A percentile compares a stretch with the other conserved stretches of the same genome.
Evolutionary conservation across 2,329 filamentous ascomycete genomes (phyloP).

Genomic region (Exophiala sp.): DNA sequence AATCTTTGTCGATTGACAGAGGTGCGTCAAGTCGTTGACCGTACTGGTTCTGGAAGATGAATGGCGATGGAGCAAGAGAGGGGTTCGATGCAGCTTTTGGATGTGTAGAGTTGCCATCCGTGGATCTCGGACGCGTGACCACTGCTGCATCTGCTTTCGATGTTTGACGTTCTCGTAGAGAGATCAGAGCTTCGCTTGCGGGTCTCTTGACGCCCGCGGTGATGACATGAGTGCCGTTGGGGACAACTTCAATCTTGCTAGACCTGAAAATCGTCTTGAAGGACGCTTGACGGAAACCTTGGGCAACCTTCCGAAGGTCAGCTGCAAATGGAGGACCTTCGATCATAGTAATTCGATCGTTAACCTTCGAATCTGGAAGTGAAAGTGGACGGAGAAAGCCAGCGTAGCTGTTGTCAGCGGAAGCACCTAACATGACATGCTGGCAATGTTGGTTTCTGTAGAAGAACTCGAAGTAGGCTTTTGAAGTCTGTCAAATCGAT

Average conservation of each 20-base stretch:
- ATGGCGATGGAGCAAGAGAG: conserved; percentile 32
- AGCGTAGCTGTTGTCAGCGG: conserved; percentile 44
- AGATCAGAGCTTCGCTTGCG: conserved; percentile 11
- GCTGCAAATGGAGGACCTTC: conserved; percentile 39
- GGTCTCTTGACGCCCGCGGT: conserved; percentile 21
- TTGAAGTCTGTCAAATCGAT: conserved; percentile 17
- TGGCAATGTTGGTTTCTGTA: conserved; percentile 40
- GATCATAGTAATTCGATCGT: conserved; percentile 36
- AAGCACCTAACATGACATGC: conserved; percentile 42
- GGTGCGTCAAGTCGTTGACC: conserved; percentile 56
- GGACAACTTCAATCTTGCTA: conserved; percentile 44
- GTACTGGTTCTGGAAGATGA: conserved; percentile 37
- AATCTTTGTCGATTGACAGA: conserved; percentile 46
- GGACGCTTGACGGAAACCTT: conserved; percentile 34
- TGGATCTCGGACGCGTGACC: conserved; percentile 9
- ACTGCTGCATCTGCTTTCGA: conserved; percentile 18
- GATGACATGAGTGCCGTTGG: conserved; percentile 4
- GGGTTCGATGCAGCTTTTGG: conserved; percentile 28
- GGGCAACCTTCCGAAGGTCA: conserved; percentile 33
- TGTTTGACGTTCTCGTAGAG: conserved; percentile 7
- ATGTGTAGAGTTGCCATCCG: neutral
- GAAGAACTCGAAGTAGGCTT: conserved; percentile 35
- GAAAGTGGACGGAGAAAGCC: conserved; percentile 37
- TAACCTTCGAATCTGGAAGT: conserved; percentile 24
- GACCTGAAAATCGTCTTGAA: conserved; percentile 53